Evolutionary conservation across 2,329 filamentous ascomycete genomes (phyloP), one percentile per base, ranked within the genome.

Genomic region (Neopestalotiopsis clavispora): DNA sequence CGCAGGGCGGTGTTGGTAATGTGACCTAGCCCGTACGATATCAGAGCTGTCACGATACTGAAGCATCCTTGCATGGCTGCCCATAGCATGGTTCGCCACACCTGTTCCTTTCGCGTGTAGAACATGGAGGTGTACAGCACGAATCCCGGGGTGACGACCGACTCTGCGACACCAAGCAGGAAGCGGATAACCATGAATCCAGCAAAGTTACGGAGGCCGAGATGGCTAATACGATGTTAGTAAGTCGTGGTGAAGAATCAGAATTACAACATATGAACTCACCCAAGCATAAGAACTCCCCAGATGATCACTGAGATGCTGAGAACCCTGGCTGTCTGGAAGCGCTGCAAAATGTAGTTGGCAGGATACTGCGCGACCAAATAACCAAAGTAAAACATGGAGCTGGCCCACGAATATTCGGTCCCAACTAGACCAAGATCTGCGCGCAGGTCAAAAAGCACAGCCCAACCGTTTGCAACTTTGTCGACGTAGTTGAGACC

Each of bases 401-500:
- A 77, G 2, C 71, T 71, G 5, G 86, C 78, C 86, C 86, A 88
- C 12, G 83, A 83, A 72, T 88, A 89, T 65, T 88, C 79, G 1
- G 62, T 65, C n/a, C 62, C 62, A 20, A 65, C 62, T 13, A 75
- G 72, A 14, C 69, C 69, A 17, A 75, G 72, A 42, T 75, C 74
- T 14, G 66, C 42, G 2, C 69, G 66, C 57, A 75, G 73, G 59
- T 72, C 49, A 66, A 75, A 75, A 10, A 75, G 68, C 1, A 75
- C 75, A 10, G 75, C 74, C 73, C 73, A 76, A 20, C 71, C 70
- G 38, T 75, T 71, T 32, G 73, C 71, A 3, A 72, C 71, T 74
- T 82, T 81, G 69, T 82, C 86, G 6, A 90, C 78, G 74, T 84
- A 90, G 71, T 89, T 88, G 74, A 90, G 80, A 1, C 86, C 86